Base-by-base conservation (phyloP, 306 rosid genomes). In the Begonia masoniana region DNA sequence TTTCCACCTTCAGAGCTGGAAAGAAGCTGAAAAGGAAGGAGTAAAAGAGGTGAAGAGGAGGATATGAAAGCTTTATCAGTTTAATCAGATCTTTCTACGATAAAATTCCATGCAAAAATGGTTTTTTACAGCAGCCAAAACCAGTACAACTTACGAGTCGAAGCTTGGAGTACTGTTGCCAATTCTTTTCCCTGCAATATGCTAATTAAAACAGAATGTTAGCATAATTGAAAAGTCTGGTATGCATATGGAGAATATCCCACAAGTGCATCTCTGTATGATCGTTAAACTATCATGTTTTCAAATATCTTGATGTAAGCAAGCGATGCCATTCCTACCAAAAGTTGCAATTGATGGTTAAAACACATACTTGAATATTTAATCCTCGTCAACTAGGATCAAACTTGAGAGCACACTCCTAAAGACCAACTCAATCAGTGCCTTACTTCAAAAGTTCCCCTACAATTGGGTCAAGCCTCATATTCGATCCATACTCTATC, bases 1-100 rank as follows among this genome's bases (percentile, higher is more conserved):
- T 94, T 64, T 65, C 94, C 52, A 77, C 74, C 12, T 68, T 68
- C 57, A 89, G 50, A 48, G 83, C 69, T 55, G 97, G 85, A 51
- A 71, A 41, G 63, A 74, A 76, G 68, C 97, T 89, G 85, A 42
- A 62, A 57, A 62, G 51, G 43, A 46, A 41, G 41, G 56, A 23
- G 42, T 10, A 7, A 55, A n/a, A 54, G 39, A 36, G 31, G 39
- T 15, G 58, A 15, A 31, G 23, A 46, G 16, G 41, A 47, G 60
- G 31, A 60, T 55, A 62, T 67, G 36, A 57, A 64, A 31, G 39
- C 39, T 31, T 31, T 31, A 31, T 70, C 55, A 55, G 72, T 57
- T 61, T 15, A 60, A 55, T 42, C 12, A 36, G 7, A 45, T 45
- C 49, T 45, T 45, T 45, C 7, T 0, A 10, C 1, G 7, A 31